Conservation (phyloP, 176 grass and related monocot species). For the Carex parvula region DNA sequence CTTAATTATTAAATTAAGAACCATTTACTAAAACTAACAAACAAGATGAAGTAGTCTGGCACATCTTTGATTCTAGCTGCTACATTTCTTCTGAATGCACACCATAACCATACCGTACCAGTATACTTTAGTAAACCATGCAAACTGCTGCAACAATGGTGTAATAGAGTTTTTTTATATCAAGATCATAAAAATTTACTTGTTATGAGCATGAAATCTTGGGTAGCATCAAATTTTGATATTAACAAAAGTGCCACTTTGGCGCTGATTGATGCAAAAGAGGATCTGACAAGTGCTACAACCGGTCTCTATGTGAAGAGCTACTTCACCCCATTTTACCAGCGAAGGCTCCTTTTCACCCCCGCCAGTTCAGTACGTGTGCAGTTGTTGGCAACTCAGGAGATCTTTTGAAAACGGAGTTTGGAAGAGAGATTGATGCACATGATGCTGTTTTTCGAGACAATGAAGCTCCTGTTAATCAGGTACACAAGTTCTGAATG, state of each 20-base stretch:
- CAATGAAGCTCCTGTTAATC: conserved; percentile 94
- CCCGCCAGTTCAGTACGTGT: conserved; percentile 76
- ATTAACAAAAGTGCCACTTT: conserved; percentile 21
- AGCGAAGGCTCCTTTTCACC: conserved; percentile 91
- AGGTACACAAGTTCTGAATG: conserved; percentile 34
- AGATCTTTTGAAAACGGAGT: conserved; percentile 95
- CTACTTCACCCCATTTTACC: conserved; percentile 81
- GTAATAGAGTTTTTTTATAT: background rate
- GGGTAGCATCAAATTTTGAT: background rate
- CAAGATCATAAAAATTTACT: background rate
- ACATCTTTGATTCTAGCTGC: background rate
- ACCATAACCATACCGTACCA: background rate
- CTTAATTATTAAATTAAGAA: background rate
- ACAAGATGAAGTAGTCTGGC: background rate
- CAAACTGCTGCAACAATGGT: background rate
- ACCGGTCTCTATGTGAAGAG: conserved; percentile 83
- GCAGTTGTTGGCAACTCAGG: conserved; percentile 97
- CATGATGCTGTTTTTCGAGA: conserved; percentile 96
- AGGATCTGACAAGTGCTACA: conserved; percentile 89
- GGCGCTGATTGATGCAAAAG: conserved; percentile 30
- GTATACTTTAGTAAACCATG: background rate
- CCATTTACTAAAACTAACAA: background rate
- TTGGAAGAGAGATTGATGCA: conserved; percentile 87
- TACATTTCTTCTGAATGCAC: background rate
- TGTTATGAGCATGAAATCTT: background rate